Base-by-base conservation (phyloP, 176 grass and related monocot genomes). In the Elaeis guineensis region DNA sequence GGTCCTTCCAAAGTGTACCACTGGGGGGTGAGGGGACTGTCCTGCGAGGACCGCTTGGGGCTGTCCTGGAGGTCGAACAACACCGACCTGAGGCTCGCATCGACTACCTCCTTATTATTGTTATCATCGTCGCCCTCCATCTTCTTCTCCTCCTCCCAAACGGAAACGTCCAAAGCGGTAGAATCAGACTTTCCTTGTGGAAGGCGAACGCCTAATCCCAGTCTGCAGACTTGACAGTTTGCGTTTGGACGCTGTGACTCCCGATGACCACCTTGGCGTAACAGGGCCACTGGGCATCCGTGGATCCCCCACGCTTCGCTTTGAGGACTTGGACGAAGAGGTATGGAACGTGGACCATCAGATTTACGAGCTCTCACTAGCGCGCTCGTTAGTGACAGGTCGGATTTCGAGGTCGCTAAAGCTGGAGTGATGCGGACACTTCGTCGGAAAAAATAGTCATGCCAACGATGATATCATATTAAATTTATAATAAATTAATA, bases 121-220 rank as follows among this genome's bases (percentile, higher is more conserved):
- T 83, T 78, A 0, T 72, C 83, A 16, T 89, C 83, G 20, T 55
- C 61, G n/a, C n/a, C n/a, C n/a, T 25, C 71, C 16, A 57, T 70
- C 59, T 79, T 83, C 70, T 75, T 75, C 56, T 74, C 78, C 61
- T 82, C 67, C 48, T 97, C 87, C 22, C 83, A 71, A 14, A 98
- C 66, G 53, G 84, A 89, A 28, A 98, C 87, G 58, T 98, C 84
- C 14, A 98, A 60, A 0, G 84, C 75, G 19, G 84, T 92, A 21
- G 85, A 80, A 7, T 92, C 59, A 98, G 93, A 49, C 81, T 81
- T 2, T 64, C 84, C 76, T 98, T 98, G 79, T 89, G 83, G 73
- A 98, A 98, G 5, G 93, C 87, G 55, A 98, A 98, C 23, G 92
- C 93, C 52, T 89, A 87, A 54, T 98, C 87, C 93, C 93, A 98